Evolutionary conservation across 371 early-diverging fungal species (phyloP), one percentile per base, ranked within the genome.

Genomic region (Dichotomocladium elegans): DNA sequence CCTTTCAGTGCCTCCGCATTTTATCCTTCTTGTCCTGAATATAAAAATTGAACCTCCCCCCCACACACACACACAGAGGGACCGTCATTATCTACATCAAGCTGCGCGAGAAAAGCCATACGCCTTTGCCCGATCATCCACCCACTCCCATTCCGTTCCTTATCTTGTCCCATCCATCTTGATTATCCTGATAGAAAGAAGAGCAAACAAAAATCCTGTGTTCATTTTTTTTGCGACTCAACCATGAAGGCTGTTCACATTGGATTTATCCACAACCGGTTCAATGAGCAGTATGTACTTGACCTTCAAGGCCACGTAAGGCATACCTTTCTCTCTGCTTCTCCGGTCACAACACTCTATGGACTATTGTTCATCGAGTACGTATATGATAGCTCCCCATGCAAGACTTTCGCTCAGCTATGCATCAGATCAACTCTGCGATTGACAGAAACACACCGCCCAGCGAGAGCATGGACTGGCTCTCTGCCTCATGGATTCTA

Each of bases 231-330:
- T n/a, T n/a, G n/a, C n/a, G n/a, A n/a, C 37, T 1, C 34, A 2
- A 60, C 11, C 22, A 72, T 70, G 68, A 76, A 72, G 54, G 58
- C 64, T 22, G 59, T 70, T 29, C 59, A 57, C 14, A 53, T 76
- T 30, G 53, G 50, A 44, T 47, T 72, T 11, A 48, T 58, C n/a
- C 59, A 62, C 42, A 57, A 57, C 19, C 56, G 53, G 41, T 77
- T 73, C 50, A 74, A 77, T 54, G 64, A 65, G 41, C 77, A 72
- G 54, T 77, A 77, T 27, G 68, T 74, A 1, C 68, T 66, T 64
- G 74, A 77, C 37, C 63, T 77, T 17, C 68, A 74, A 50, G 72
- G 66, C 26, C 66, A 72, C 55, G 73, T 70, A 61, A 30, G 45
- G 41, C 14, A 26, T 22, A 24, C 1, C n/a, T 33, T n/a, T 17